Conservation (phyloP, 345 rosid species). For the Trapa bicornis region DNA sequence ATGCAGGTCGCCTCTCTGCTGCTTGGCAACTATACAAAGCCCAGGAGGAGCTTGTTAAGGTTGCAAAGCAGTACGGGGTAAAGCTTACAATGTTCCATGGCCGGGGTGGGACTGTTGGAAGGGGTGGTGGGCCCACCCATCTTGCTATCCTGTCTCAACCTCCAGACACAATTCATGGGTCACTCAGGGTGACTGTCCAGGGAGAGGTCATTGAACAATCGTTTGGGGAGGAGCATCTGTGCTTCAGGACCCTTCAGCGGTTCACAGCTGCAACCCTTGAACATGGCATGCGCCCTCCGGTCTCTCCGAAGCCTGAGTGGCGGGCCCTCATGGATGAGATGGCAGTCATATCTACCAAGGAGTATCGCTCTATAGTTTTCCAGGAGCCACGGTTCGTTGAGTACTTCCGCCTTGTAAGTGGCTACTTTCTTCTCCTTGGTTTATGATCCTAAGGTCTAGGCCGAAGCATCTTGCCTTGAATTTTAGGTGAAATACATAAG, state of each 20-base stretch:
- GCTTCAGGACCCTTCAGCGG: slow-evolving; percentile 92
- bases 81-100: slow-evolving; percentile 98
- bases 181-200: slow-evolving; percentile 86
- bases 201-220: slow-evolving; percentile 94
- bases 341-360: slow-evolving; percentile 76
- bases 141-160: slow-evolving; percentile 97
- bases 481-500: too few relatives aligned
- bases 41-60: slow-evolving; percentile 87
- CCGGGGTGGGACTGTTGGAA: slow-evolving; percentile 92
- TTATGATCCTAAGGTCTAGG: too few relatives aligned
- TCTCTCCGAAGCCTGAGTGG: slow-evolving; percentile 97
- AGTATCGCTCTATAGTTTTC: slow-evolving; percentile 80
- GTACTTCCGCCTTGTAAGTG: slow-evolving; percentile 86
- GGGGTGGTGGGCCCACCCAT: slow-evolving; percentile 98
- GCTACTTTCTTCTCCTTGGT: not conserved
- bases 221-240: slow-evolving; percentile 85
- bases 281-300: slow-evolving; percentile 90
- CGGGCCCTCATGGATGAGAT: slow-evolving; percentile 95
- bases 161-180: slow-evolving; percentile 86
- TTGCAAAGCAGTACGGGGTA: slow-evolving; percentile 73
- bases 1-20: slow-evolving; percentile 89
- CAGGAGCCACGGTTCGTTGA: slow-evolving; percentile 90
- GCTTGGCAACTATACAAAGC: slow-evolving; percentile 95
- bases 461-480: too few relatives aligned
- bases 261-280: slow-evolving; percentile 93